Evolutionary conservation across 306 rosid genomes (phyloP).

Genomic region (Trifolium fragiferum): DNA sequence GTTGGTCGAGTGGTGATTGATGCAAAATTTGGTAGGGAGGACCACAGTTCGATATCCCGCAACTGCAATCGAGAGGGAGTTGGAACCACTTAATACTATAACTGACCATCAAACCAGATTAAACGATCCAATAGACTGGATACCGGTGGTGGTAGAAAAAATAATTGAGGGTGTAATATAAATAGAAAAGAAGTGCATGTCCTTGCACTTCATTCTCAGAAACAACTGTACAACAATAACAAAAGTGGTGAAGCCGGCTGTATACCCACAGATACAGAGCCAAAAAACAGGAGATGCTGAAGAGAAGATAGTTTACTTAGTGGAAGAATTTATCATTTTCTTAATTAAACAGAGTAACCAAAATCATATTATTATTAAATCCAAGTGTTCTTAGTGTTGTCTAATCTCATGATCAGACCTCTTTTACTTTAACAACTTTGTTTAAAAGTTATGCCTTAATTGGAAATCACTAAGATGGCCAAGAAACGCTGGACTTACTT

Average conservation of each 20-base stretch:
- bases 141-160: too few relatives aligned
- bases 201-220: not conserved
- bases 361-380: conserved; percentile 32
- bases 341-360: conserved; percentile 21
- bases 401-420: conserved; percentile 62
- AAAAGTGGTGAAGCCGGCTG: not conserved
- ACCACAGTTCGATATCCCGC: too few relatives aligned
- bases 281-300: not conserved
- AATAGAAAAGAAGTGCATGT: conserved; percentile 15
- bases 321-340: conserved; percentile 64
- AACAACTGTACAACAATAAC: not conserved
- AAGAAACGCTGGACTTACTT: conserved; percentile 43
- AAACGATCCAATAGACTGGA: too few relatives aligned
- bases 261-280: not conserved
- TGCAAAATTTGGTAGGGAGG: too few relatives aligned
- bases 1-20: too few relatives aligned
- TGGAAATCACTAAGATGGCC: conserved; percentile 33
- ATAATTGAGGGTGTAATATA: not conserved
- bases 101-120: too few relatives aligned
- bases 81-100: too few relatives aligned
- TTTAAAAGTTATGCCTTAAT: conserved; percentile 20
- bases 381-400: conserved; percentile 57
- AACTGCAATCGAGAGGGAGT: too few relatives aligned
- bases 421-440: conserved; percentile 22
- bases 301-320: conserved; percentile 40